These are phyloP conservation scores for Aspergillus affinis DNA, from an alignment of 495 filamentous ascomycete species.

Conservation along the genomic window DNA sequence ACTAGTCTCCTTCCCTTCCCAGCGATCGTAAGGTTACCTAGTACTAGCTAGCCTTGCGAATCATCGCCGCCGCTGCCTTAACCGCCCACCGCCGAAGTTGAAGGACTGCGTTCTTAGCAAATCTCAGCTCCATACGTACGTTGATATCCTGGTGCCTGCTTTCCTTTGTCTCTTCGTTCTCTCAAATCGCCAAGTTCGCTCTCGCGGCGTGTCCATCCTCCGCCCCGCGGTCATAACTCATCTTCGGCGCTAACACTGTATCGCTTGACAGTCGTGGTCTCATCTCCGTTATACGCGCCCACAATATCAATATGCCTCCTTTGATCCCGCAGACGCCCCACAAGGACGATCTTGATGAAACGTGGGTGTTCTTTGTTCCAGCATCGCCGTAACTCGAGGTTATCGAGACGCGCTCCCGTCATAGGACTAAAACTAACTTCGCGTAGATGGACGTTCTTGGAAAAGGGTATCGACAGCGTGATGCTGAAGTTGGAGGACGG, in stretches of 20 bases:
- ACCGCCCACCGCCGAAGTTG: constrained; percentile 11
- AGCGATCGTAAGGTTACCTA: background rate
- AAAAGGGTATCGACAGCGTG: constrained; percentile 82
- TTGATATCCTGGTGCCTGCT: background rate
- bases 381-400: background rate
- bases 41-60: constrained; percentile 6
- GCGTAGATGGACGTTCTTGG: constrained; percentile 81
- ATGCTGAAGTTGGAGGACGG: constrained; percentile 90
- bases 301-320: constrained; percentile 35
- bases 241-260: constrained; percentile 6
- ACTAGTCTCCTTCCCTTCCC: constrained; percentile 4
- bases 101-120: background rate
- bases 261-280: constrained; percentile 6
- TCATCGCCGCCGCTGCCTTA: constrained; percentile 13
- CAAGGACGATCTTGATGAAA: constrained; percentile 80
- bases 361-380: constrained; percentile 53
- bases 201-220: background rate
- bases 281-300: constrained; percentile 11
- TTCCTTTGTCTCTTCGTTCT: background rate
- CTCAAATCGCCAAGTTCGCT: background rate
- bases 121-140: background rate
- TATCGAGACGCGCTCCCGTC: background rate
- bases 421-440: constrained; percentile 16
- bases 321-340: constrained; percentile 55
- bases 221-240: background rate